These are phyloP conservation scores for Volutella citrinella DNA, from an alignment of 2,329 filamentous ascomycete species.

Conservation along the genomic window DNA sequence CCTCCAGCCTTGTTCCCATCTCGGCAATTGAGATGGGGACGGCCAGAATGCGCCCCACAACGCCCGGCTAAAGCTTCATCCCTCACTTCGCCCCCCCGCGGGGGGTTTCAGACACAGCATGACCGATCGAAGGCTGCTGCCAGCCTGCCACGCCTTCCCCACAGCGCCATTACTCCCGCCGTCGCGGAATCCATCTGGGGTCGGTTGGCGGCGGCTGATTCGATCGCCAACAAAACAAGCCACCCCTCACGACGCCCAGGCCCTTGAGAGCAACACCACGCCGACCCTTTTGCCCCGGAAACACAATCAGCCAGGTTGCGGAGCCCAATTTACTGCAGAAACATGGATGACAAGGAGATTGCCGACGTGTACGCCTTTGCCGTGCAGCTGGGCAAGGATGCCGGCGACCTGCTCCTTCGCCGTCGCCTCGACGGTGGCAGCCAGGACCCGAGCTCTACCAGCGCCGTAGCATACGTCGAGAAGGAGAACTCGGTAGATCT, in stretches of 20 bases:
- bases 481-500: slow-evolving; percentile 77
- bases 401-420: slow-evolving; percentile 61
- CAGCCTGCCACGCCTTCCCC: slow-evolving; percentile 6
- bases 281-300: slow-evolving; percentile 1
- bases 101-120: background rate
- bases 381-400: slow-evolving; percentile 66
- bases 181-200: slow-evolving; percentile 8
- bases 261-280: background rate
- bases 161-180: slow-evolving; percentile 18
- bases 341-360: slow-evolving; percentile 46
- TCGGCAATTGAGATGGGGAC: slow-evolving; percentile 9
- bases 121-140: slow-evolving; percentile 8
- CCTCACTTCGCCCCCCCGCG: slow-evolving; percentile 1
- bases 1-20: slow-evolving; percentile 8
- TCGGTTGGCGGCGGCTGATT: slow-evolving; percentile 18
- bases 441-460: slow-evolving; percentile 11
- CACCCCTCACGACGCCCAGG: background rate
- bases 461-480: slow-evolving; percentile 39
- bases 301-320: slow-evolving; percentile 11
- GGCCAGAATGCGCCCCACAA: no score
- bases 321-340: slow-evolving; percentile 11
- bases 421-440: slow-evolving; percentile 22
- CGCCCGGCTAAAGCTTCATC: slow-evolving; percentile 26
- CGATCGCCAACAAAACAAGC: slow-evolving; percentile 10
- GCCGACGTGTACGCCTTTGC: slow-evolving; percentile 68